These are phyloP conservation scores for Cicer chorassanicum DNA, from an alignment of 306 rosid species.

Conservation along the genomic window DNA sequence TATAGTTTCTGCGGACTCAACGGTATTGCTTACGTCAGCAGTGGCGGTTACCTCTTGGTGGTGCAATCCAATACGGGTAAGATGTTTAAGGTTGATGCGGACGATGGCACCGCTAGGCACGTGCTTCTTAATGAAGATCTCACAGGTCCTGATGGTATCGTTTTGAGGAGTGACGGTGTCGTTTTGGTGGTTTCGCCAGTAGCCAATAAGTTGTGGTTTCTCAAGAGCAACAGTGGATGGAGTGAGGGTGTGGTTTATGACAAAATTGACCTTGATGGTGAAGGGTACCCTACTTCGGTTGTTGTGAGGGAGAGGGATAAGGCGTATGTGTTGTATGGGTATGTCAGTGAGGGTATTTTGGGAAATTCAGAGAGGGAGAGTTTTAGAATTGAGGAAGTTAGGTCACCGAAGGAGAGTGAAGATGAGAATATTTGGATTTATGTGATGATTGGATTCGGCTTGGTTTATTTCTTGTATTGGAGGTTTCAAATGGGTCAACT, in stretches of 20 bases:
- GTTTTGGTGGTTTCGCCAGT: slow-evolving; percentile 68
- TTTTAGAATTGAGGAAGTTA: slow-evolving; percentile 67
- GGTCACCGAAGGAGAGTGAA: slow-evolving; percentile 55
- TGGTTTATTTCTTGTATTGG: slow-evolving; percentile 76
- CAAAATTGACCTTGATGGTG: slow-evolving; percentile 61
- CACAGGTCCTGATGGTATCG: slow-evolving; percentile 61
- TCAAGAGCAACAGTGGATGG: slow-evolving; percentile 78
- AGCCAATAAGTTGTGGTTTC: slow-evolving; percentile 54
- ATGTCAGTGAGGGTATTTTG: slow-evolving; percentile 52
- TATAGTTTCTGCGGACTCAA: slow-evolving; percentile 64
- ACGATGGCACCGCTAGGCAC: slow-evolving; percentile 61
- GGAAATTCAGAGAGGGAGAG: slow-evolving; percentile 58
- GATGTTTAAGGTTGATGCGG: slow-evolving; percentile 72
- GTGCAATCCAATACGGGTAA: slow-evolving; percentile 83
- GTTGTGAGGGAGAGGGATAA: slow-evolving; percentile 55
- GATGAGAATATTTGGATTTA: slow-evolving; percentile 66
- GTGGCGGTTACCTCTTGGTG: slow-evolving; percentile 79
- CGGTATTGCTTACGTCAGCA: slow-evolving; percentile 75
- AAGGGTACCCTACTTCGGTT: slow-evolving; percentile 68
- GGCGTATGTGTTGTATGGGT: slow-evolving; percentile 70
- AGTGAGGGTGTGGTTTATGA: slow-evolving; percentile 62
- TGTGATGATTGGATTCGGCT: slow-evolving; percentile 68
- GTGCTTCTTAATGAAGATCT: slow-evolving; percentile 62
- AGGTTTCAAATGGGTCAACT: slow-evolving; percentile 79
- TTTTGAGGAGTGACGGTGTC: slow-evolving; percentile 64